Conservation (phyloP, 306 rosid species). For the Pachyrhizus erosus region DNA sequence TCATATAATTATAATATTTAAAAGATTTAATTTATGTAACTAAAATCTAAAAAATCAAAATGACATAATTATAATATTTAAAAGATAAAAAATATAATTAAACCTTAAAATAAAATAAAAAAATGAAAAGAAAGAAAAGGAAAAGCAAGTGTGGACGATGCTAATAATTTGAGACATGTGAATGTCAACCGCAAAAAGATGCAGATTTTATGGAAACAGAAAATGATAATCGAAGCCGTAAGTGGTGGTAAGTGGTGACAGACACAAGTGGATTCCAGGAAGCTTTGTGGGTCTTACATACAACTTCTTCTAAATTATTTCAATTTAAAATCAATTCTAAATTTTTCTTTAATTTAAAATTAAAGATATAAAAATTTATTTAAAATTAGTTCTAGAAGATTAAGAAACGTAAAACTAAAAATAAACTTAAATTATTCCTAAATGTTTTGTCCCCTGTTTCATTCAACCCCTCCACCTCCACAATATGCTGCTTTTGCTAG, state of each 20-base stretch:
- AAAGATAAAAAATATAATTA: no score
- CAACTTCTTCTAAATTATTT: no score
- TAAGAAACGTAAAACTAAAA: no score
- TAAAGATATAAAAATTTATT: no score
- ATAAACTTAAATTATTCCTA: constrained; percentile 26
- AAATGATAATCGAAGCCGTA: constrained; percentile 23
- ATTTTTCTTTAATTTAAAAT: no score
- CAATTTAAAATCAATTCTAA: no score
- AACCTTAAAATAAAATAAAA: no score
- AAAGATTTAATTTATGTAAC: no score
- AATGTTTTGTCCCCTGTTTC: neutral
- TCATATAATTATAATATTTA: no score
- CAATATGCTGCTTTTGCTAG: neutral
- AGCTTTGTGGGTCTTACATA: constrained; percentile 27
- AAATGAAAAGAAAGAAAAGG: neutral
- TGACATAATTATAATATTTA: no score
- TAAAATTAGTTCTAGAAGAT: no score
- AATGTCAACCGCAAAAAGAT: neutral
- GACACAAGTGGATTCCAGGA: constrained; percentile 32
- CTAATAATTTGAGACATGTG: neutral
- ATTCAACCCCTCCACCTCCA: neutral
- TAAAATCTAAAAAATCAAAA: no score
- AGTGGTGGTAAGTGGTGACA: constrained; percentile 26
- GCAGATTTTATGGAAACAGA: neutral
- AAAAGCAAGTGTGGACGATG: neutral